Base-by-base conservation (phyloP, 768 basidiomycete species). In the Chlorophyllum brunneum region DNA sequence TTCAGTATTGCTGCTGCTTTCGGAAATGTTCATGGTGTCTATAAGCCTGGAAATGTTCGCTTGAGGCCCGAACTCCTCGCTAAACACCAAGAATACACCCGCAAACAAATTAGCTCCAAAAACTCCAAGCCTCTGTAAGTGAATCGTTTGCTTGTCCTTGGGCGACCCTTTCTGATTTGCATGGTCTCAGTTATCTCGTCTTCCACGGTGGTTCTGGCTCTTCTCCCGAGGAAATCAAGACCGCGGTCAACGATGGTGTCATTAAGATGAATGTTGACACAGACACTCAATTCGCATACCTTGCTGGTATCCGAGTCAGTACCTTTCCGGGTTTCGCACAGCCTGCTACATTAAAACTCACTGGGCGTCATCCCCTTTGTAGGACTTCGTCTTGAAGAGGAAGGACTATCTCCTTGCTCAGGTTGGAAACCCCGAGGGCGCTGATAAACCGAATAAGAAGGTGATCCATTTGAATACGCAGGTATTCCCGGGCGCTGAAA, bases 141-240 rank as follows among this genome's bases (percentile, higher is more conserved):
- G 8, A 30, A 18, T 29, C 27, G 16, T 23, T n/a, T n/a, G n/a
- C n/a, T n/a, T 27, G 1, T 31, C 7, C 27, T 16, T 18, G n/a
- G 20, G n/a, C 11, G 43, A 18, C 23, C 23, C 31, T 40, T 8
- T 40, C 16, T 20, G 4, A n/a, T 57, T 56, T 27, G 49, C 10
- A 48, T 49, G 6, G 54, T 11, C 18, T 3, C 47, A 92, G 92
- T 61, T 98, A 87, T 83, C 90, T 98, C 56, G 97, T 98, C 70
- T 99, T 98, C 93, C 97, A 99, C 76, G 97, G 97, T 71, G 97
- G 97, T 58, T 98, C 97, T 48, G 97, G 97, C 39, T 98, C 97
- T 27, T 85, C 89, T 59, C 92, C 92, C 73, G 88, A 95, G 41
- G 97, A 99, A 73, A 99, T 98, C 74, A 77, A 76, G 61, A 92